These are phyloP conservation scores for Carex scoparia DNA, from an alignment of 176 grass and related monocot genomes.

Conservation along the genomic window DNA sequence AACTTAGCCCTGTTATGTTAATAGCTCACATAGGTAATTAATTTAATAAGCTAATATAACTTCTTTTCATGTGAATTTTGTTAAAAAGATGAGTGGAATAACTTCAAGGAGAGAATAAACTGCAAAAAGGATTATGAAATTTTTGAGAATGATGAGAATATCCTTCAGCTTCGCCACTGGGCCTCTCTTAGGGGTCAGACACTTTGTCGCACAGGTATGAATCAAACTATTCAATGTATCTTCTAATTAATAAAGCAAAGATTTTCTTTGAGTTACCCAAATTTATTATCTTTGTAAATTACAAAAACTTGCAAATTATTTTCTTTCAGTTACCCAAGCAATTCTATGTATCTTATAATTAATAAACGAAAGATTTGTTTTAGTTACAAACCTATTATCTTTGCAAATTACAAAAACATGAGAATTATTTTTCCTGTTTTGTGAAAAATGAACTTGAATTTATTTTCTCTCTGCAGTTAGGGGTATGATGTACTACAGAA, in stretches of 20 bases:
- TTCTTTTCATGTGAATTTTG: constrained; percentile 27
- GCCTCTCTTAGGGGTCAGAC: constrained; percentile 90
- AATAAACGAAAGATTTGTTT: not conserved
- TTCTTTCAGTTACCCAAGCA: not conserved
- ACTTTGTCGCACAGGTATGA: constrained; percentile 85
- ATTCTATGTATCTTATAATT: not conserved
- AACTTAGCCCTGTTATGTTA: not conserved
- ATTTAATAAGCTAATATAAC: constrained; percentile 6
- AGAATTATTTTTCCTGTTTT: not conserved
- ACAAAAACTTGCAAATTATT: too few relatives aligned
- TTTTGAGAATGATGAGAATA: constrained; percentile 90
- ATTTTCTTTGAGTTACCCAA: not conserved
- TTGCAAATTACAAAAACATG: not conserved
- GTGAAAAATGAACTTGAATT: not conserved
- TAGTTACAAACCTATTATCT: not conserved
- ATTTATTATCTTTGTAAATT: not conserved
- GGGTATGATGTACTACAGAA: constrained; percentile 96
- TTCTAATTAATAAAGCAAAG: not conserved
- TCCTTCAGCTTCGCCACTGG: constrained; percentile 87
- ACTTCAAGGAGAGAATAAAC: constrained; percentile 87
- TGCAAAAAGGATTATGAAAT: constrained; percentile 87
- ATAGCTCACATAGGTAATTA: not conserved
- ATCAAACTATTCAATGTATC: not conserved
- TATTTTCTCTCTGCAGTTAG: constrained; percentile 54
- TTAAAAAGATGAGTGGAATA: constrained; percentile 89